Conservation (phyloP, 768 basidiomycete species). For the Suillus clintonianus region DNA sequence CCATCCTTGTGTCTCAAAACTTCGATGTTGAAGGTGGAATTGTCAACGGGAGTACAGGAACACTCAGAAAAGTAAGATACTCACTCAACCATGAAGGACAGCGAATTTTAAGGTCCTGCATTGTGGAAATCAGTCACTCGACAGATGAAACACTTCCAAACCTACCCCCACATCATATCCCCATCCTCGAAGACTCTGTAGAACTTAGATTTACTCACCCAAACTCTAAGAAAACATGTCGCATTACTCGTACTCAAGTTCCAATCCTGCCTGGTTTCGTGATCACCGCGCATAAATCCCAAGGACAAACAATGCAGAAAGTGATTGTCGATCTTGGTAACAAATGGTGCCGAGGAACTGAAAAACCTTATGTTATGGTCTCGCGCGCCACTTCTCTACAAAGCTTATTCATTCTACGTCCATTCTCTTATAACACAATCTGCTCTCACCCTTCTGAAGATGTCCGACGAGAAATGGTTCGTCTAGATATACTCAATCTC, state of each 20-base stretch:
- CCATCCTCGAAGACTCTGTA: constrained; percentile 22
- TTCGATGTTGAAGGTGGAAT: constrained; percentile 38
- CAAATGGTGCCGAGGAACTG: constrained; percentile 19
- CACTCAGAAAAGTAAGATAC: constrained; percentile 26
- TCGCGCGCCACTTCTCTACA: constrained; percentile 33
- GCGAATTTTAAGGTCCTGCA: constrained; percentile 20
- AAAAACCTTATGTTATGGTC: constrained; percentile 44
- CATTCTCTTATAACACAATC: constrained; percentile 17
- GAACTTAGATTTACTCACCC: constrained; percentile 25
- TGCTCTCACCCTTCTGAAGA: not conserved
- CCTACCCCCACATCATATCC: too few species aligned
- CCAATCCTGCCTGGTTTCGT: constrained; percentile 33
- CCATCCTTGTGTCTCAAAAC: constrained; percentile 39
- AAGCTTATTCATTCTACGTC: constrained; percentile 33
- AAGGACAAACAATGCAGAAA: not conserved
- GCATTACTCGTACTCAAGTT: constrained; percentile 32
- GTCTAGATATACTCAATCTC: not conserved
- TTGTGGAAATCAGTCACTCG: constrained; percentile 20
- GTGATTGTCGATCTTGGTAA: not conserved
- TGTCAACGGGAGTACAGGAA: constrained; percentile 37
- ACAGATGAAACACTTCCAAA: constrained; percentile 17
- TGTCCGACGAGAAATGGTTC: not conserved
- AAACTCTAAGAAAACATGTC: constrained; percentile 14
- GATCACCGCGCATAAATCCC: not conserved
- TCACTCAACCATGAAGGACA: constrained; percentile 14